These are phyloP conservation scores for Torulaspora globosa DNA, from an alignment of 1,139 yeast genomes.

Conservation along the genomic window DNA sequence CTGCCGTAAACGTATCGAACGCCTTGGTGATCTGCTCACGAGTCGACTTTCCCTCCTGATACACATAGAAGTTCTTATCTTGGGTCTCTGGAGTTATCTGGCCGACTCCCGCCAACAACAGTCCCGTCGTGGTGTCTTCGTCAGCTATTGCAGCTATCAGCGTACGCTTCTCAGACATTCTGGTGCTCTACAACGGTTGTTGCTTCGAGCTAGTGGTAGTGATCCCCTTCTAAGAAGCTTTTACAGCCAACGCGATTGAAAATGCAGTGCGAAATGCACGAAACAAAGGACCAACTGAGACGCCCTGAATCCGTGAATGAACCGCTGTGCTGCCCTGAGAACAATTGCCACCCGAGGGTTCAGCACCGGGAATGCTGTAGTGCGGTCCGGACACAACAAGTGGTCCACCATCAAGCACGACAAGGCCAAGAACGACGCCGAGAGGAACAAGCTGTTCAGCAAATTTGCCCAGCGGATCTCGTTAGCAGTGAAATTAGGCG, in stretches of 20 bases:
- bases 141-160: constrained; percentile 92
- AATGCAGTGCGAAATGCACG: background rate
- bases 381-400: constrained; percentile 66
- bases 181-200: constrained; percentile 1
- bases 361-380: background rate
- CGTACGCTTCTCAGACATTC: constrained; percentile 54
- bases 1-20: constrained; percentile 68
- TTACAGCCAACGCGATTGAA: constrained; percentile 10
- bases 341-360: constrained; percentile 2
- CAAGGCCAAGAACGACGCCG: constrained; percentile 88
- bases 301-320: background rate
- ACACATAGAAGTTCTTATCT: constrained; percentile 77
- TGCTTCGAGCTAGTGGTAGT: background rate
- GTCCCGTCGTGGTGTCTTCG: constrained; percentile 95
- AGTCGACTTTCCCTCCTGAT: constrained; percentile 73
- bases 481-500: constrained; percentile 59
- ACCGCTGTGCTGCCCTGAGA: background rate
- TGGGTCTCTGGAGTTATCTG: constrained; percentile 57
- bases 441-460: constrained; percentile 64
- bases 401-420: constrained; percentile 96
- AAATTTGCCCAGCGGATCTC: constrained; percentile 70
- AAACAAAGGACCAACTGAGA: background rate
- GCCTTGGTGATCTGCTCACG: constrained; percentile 70
- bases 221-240: constrained; percentile 8
- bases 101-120: constrained; percentile 93